Evolutionary conservation across 805 yeast species (phyloP).

Genomic region (Metschnikowia gelsemii): DNA sequence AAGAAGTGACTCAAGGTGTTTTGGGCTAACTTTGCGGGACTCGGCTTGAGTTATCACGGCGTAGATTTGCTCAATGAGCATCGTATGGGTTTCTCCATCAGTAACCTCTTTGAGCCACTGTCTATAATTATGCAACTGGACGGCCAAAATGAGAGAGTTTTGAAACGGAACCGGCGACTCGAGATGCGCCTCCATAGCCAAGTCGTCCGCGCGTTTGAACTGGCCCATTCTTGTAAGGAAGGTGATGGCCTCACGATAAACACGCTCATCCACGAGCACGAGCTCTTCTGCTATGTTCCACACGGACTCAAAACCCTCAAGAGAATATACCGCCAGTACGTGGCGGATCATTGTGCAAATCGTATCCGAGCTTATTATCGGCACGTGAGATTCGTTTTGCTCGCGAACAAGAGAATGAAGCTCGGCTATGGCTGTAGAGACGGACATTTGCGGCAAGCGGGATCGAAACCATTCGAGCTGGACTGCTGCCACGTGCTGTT

Average conservation of each 20-base stretch:
- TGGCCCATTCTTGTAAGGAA: slow-evolving; percentile 33
- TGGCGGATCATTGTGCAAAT: slow-evolving; percentile 24
- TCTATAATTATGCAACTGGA: slow-evolving; percentile 32
- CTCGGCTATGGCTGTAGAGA: slow-evolving; percentile 29
- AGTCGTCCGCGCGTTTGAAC: slow-evolving; percentile 33
- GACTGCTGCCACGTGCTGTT: slow-evolving; percentile 25
- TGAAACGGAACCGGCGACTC: slow-evolving; percentile 30
- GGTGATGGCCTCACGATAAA: slow-evolving; percentile 28
- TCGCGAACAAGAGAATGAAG: slow-evolving; percentile 24
- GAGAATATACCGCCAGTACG: slow-evolving; percentile 23
- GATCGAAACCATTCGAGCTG: slow-evolving; percentile 30
- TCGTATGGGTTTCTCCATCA: slow-evolving; percentile 8
- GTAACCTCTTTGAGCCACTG: slow-evolving; percentile 27
- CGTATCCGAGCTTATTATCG: slow-evolving; percentile 20
- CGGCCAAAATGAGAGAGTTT: slow-evolving; percentile 26
- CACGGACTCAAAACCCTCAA: slow-evolving; percentile 23
- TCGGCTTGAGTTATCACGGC: slow-evolving; percentile 19
- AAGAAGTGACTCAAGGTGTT: slow-evolving; percentile 19
- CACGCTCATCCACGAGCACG: slow-evolving; percentile 24
- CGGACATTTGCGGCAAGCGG: slow-evolving; percentile 26
- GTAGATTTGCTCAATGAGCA: slow-evolving; percentile 13
- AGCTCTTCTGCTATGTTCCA: slow-evolving; percentile 21
- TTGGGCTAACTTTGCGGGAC: slow-evolving; percentile 5
- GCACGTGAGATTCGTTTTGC: slow-evolving; percentile 17
- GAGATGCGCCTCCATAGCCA: slow-evolving; percentile 33